Evolutionary conservation across 305 asterid species (phyloP).

Genomic region (Fraxinus nigra): DNA sequence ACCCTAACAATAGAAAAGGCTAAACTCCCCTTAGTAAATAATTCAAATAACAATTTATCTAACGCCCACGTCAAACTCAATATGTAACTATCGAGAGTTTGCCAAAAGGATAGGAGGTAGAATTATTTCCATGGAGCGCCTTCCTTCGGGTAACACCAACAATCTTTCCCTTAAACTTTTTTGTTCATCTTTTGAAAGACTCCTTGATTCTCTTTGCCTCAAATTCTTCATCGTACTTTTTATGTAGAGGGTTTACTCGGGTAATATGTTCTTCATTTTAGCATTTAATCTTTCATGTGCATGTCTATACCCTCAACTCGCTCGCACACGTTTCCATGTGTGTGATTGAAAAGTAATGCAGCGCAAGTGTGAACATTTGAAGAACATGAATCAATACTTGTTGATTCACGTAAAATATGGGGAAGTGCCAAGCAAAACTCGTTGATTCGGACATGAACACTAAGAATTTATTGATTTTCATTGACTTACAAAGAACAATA

Average conservation of each 20-base stretch:
- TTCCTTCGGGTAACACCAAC: constrained; percentile 61
- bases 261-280: background rate
- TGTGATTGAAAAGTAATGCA: background rate
- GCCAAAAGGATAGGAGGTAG: constrained; percentile 74
- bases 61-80: too few relatives aligned
- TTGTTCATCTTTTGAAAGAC: background rate
- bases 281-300: background rate
- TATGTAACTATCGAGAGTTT: background rate
- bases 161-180: too few relatives aligned
- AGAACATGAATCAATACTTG: too few relatives aligned
- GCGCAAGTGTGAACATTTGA: background rate
- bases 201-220: background rate
- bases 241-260: background rate
- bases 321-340: background rate
- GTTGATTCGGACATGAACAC: too few relatives aligned
- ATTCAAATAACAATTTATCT: too few relatives aligned
- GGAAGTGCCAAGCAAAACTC: too few relatives aligned
- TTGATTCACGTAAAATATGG: too few relatives aligned
- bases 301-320: background rate
- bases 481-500: too few relatives aligned
- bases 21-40: too few relatives aligned
- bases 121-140: constrained; percentile 82
- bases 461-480: too few relatives aligned
- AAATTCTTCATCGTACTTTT: background rate
- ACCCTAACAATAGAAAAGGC: background rate